Evolutionary conservation across 768 basidiomycete species (phyloP), one percentile per base, ranked within the genome.

Genomic region (Lentinus brumalis): DNA sequence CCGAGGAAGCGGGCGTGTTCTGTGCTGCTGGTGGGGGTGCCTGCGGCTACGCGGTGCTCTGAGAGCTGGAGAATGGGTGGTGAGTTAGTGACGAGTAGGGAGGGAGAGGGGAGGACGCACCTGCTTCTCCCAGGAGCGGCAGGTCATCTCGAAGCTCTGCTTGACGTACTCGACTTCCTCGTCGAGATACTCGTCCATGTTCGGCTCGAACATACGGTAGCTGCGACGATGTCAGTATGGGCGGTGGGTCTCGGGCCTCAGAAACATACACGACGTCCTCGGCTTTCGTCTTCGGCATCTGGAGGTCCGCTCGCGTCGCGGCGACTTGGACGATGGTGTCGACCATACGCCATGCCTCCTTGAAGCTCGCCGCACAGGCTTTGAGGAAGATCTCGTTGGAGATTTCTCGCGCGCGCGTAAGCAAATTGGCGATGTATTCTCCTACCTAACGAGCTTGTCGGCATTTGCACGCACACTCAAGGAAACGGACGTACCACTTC

Each of bases 171-270:
- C 96, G 5, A 89, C 82, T 72, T 99, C 96, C 70, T 98, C 94
- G 61, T 94, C 91, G 2, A 98, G 87, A 68, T 98, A 98, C 69
- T 98, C 96, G 70, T 97, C 96, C 93, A 98, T 97, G 72, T 96
- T 91, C 10, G 83, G 79, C 73, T 98, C 96, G 66, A 98, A 98
- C 94, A 98, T 97, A 49, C 82, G 84, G 72, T 93, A 96, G 12
- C 94, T 96, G 66, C 26, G 57, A 21, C 10, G 52, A 51, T 8
- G n/a, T 14, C 59, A 26, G 59, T 14, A 46, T 10, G 4, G 51
- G 15, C 32, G 9, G 45, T 41, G 35, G 53, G 39, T 60, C 53
- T 9, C 21, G 53, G 30, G 21, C 21, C 21, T 26, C n/a, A 26
- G 2, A 26, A 1, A 80, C 87, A 67, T 69, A 96, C 89, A 96